A percentile compares a stretch with the other conserved stretches of the same genome.
These are phyloP conservation scores for Cyberlindnera meyerae DNA, from an alignment of 805 yeast genomes.

Conservation along the genomic window DNA sequence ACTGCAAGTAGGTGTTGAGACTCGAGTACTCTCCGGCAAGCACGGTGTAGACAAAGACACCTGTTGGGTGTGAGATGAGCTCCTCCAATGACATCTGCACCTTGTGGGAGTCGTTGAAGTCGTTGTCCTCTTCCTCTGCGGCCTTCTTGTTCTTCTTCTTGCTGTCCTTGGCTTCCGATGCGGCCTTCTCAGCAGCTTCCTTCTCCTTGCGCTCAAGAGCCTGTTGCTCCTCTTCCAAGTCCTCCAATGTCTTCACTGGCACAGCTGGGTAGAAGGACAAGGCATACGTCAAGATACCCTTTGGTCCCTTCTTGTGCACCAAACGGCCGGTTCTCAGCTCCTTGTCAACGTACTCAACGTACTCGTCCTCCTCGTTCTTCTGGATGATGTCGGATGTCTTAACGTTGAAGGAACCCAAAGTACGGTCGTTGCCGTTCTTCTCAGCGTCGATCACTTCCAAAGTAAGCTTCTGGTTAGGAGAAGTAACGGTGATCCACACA, in stretches of 20 bases:
- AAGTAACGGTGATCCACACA: conserved; percentile 75
- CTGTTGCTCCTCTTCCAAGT: conserved; percentile 52
- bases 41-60: conserved; percentile 69
- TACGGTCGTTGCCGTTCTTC: conserved; percentile 70
- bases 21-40: conserved; percentile 52
- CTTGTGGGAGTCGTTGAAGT: conserved; percentile 32
- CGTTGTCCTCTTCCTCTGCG: conserved; percentile 34
- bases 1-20: conserved; percentile 62
- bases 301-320: conserved; percentile 72
- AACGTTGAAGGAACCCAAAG: conserved; percentile 78
- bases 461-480: conserved; percentile 75
- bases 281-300: conserved; percentile 71
- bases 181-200: conserved; percentile 29
- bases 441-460: conserved; percentile 93
- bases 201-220: conserved; percentile 32
- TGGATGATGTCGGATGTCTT: conserved; percentile 62
- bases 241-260: conserved; percentile 75
- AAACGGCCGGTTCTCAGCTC: conserved; percentile 57
- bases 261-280: conserved; percentile 80
- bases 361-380: conserved; percentile 56
- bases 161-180: conserved; percentile 18
- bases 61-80: conserved; percentile 56
- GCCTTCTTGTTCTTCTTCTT: conserved; percentile 25
- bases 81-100: conserved; percentile 54
- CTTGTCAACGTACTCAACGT: conserved; percentile 51